Percentiles rank a stretch among this genome's conserved stretches.
Evolutionary conservation across 2,329 filamentous ascomycete species (phyloP).

Genomic region (Camptophora hylomeconis): DNA sequence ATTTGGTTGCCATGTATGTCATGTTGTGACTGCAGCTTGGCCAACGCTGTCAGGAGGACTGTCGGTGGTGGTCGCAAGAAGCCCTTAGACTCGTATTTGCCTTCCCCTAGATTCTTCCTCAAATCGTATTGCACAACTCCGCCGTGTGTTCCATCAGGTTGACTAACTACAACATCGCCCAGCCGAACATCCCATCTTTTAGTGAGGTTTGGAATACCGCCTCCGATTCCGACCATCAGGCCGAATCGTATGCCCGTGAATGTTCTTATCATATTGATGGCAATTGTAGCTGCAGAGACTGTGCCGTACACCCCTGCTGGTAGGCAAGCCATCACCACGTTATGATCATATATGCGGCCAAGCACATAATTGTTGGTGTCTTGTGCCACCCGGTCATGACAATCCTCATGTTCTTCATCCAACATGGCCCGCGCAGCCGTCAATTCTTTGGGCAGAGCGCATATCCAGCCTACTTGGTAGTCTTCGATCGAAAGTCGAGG

Average conservation of each 20-base stretch:
- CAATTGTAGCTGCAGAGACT: conserved; percentile 14
- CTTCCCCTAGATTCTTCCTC: conserved; percentile 9
- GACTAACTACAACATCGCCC: conserved; percentile 19
- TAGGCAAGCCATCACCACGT: conserved; percentile 18
- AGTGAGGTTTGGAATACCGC: conserved; percentile 15
- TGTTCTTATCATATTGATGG: conserved; percentile 15
- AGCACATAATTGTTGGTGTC: conserved; percentile 20
- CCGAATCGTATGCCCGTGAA: conserved; percentile 17
- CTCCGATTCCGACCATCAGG: conserved; percentile 19
- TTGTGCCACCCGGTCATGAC: conserved; percentile 6
- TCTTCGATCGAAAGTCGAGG: conserved; percentile 2
- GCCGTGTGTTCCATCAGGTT: conserved; percentile 11
- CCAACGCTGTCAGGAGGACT: conserved; percentile 2
- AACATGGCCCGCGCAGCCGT: conserved; percentile 7
- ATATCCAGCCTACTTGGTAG: conserved; percentile 7
- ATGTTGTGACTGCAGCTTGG: not conserved
- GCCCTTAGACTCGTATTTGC: conserved; percentile 2
- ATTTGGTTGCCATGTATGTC: not conserved
- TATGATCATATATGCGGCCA: conserved; percentile 17
- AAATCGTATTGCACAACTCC: conserved; percentile 17
- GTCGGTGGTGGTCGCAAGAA: conserved; percentile 2
- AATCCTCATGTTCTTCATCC: conserved; percentile 6
- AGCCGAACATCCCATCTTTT: conserved; percentile 13
- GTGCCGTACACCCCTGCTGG: conserved; percentile 17
- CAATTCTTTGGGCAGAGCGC: conserved; percentile 6